Base-by-base conservation (phyloP, 2,329 filamentous ascomycete genomes). In the Emericellopsis cladophorae region DNA sequence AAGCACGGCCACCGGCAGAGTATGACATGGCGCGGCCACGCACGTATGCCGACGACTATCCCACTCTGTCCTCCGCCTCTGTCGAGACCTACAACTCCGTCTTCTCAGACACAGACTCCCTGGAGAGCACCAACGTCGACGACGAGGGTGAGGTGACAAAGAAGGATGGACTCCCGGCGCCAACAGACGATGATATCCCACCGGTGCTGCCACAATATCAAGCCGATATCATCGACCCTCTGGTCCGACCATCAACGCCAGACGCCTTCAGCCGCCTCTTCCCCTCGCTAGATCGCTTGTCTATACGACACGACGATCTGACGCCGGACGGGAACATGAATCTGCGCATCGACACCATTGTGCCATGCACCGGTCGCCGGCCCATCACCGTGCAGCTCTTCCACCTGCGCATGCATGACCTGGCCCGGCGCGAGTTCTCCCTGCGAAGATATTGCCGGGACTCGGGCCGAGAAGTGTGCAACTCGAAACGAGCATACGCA, bases 261-360 rank as follows among this genome's bases (percentile, higher is more conserved):
- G 71, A 81, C 44, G 81, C 89, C 49, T 96, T 96, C 57, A 81
- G 79, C 22, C 73, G 80, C 41, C 74, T 94, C 40, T 98, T 95
- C 58, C 90, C 92, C 10, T 93, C 89, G 8, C 74, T 81, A 49
- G 79, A 87, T 56, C 76, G 84, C 42, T 66, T 96, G 40, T 76
- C 77, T 31, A 87, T 98, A 54, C 79, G 84, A 23, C 90, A 96
- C 56, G 92, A 96, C 56, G 87, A 95, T 60, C 78, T 85, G 38
- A 92, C 88, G 0, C 64, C 81, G 4, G 90, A 98, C 57, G 90
- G 90, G 31, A 95, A 95, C 67, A 93, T 95, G 87, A 96, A 96
- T 57, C 71, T 98, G 43, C 81, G 89, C 26, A 72, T 96, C 44
- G 89, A 95, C 56, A 90, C 86, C 6, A 68, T 84, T 46, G 74